Conservation (phyloP, 192 early-diverging fungal species). For the Spinellus fusiger region DNA sequence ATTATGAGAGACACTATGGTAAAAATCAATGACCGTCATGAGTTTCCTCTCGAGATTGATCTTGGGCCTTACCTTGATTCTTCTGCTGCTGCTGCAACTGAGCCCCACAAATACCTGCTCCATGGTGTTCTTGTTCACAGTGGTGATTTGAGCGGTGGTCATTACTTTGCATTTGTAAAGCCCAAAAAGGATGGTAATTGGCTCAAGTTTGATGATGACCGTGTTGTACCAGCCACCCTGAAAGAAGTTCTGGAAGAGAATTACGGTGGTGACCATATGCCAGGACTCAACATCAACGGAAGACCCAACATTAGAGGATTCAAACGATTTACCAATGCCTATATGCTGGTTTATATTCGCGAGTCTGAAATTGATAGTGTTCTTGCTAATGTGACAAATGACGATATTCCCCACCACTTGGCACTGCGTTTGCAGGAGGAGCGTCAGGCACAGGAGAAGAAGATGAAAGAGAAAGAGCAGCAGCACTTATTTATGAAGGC, state of each 20-base stretch:
- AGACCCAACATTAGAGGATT: slow-evolving; percentile 41
- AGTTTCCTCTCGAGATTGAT: slow-evolving; percentile 85
- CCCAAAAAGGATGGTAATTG: slow-evolving; percentile 76
- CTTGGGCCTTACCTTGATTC: slow-evolving; percentile 71
- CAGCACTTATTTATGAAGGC: slow-evolving; percentile 59
- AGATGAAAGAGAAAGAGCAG: slow-evolving; percentile 65
- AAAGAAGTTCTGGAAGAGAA: slow-evolving; percentile 92
- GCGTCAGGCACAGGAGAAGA: slow-evolving; percentile 47
- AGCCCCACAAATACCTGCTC: slow-evolving; percentile 69
- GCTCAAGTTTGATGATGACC: slow-evolving; percentile 95
- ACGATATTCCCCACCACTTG: slow-evolving; percentile 78
- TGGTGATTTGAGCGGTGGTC: slow-evolving; percentile 87
- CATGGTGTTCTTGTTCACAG: slow-evolving; percentile 96
- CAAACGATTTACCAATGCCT: slow-evolving; percentile 94
- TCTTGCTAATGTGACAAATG: slow-evolving; percentile 53
- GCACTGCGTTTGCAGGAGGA: slow-evolving; percentile 59
- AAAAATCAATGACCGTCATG: slow-evolving; percentile 93
- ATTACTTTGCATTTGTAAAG: slow-evolving; percentile 89
- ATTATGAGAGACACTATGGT: slow-evolving; percentile 83
- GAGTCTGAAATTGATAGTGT: slow-evolving; percentile 66
- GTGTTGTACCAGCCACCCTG: slow-evolving; percentile 71
- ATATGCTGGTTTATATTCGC: slow-evolving; percentile 98
- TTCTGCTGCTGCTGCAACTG: slow-evolving; percentile 51
- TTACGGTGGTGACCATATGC: slow-evolving; percentile 73
- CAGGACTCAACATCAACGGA: slow-evolving; percentile 26